Base-by-base conservation (phyloP, 331 rosid species). In the Acacia pycnantha region DNA sequence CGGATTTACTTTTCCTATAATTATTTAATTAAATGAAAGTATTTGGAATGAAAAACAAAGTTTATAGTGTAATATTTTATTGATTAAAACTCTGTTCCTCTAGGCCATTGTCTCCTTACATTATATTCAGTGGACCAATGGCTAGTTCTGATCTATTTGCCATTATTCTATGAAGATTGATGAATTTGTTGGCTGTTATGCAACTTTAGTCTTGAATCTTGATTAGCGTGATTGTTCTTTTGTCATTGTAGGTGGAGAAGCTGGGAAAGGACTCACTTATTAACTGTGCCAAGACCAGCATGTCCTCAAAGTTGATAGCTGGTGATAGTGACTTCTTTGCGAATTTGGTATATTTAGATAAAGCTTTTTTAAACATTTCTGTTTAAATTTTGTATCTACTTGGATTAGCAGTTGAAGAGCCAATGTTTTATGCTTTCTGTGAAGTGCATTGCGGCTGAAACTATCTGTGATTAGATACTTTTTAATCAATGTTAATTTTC, bases 231-330 rank as follows among this genome's bases (percentile, higher is more conserved):
- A 65, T 64, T 80, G 44, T 51, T 46, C 10, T 84, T 70, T 84
- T 73, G 73, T 35, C 51, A 74, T 82, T 11, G 43, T 77, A 96
- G 99, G 97, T 96, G 86, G 99, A 94, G 33, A 94, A 92, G 90
- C 95, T 94, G 64, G 99, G 98, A 80, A 96, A 91, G 82, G 98
- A 92, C 74, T 90, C 97, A 67, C 83, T 96, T 6, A 59, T 91
- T n/a, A 96, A 96, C 81, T 96, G 98, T 84, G 99, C 99, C 78
- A 96, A 91, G 94, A 96, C 98, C 85, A 92, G 98, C 89, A 96
- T 96, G 98, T 96, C 99, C 73, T 94, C 99, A 43, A 96, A 96
- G 91, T 89, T 96, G 94, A 96, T 96, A 83, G 90, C 97, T 22
- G 92, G 93, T 44, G 99, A 96, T 78, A 87, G 97, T 73, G 97